Percentiles rank a stretch among this genome's conserved stretches.
phyloP scores from a whole-genome alignment of 768 basidiomycete species.

The Tubosaeta brunneosetosa region DNA sequence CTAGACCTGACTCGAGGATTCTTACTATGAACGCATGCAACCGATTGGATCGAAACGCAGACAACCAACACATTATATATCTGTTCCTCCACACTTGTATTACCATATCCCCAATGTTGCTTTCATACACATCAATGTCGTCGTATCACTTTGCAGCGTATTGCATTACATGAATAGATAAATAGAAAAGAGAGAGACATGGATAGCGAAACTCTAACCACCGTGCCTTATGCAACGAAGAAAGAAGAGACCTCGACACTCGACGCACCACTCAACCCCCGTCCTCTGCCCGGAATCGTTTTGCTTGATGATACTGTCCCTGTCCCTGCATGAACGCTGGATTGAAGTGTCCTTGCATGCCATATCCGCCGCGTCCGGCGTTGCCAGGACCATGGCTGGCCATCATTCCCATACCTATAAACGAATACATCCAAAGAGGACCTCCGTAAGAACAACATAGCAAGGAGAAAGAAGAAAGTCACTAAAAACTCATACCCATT shows the following conservation, averaged over 20 bases:
- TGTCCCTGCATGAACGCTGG: slow-evolving; percentile 64
- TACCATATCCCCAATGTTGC: neutral
- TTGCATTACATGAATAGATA: slow-evolving; percentile 31
- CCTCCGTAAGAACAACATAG: slow-evolving; percentile 29
- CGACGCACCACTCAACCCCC: slow-evolving; percentile 28
- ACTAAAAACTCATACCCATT: slow-evolving; percentile 48
- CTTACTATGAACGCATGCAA: neutral
- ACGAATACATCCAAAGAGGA: slow-evolving; percentile 25
- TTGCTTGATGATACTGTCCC: slow-evolving; percentile 42
- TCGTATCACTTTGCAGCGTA: neutral
- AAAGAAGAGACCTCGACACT: neutral
- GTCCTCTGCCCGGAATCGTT: slow-evolving; percentile 54
- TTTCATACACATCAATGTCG: neutral
- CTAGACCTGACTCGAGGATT: neutral
- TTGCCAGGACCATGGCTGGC: slow-evolving; percentile 32
- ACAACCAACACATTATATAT: neutral
- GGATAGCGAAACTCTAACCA: neutral
- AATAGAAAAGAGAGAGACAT: neutral
- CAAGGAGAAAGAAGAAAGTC: slow-evolving; percentile 10
- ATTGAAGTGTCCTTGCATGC: slow-evolving; percentile 64
- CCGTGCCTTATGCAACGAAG: neutral
- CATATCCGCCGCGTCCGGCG: slow-evolving; percentile 36
- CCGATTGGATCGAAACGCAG: neutral
- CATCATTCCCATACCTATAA: slow-evolving; percentile 53
- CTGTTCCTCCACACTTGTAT: neutral